A percentile compares a stretch with the other conserved stretches of the same genome.
Conservation (phyloP, 83 land plant species). For the Thuja plicata region DNA sequence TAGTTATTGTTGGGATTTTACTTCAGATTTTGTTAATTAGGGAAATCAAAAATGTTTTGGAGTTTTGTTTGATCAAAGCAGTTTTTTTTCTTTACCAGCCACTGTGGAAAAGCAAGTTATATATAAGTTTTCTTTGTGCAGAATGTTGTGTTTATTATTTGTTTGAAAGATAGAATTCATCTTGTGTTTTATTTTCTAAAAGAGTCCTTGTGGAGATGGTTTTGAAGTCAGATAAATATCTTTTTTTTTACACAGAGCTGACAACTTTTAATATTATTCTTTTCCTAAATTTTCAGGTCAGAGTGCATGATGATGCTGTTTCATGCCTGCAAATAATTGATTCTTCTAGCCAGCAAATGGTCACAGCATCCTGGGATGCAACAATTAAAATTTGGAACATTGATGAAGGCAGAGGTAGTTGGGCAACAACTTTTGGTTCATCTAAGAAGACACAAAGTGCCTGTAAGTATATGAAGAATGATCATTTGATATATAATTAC, state of each 20-base stretch:
- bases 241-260: neutral
- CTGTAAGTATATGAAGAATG: slow-evolving; percentile 12
- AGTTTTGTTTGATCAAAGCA: neutral
- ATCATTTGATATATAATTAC: neutral
- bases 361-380: slow-evolving; percentile 53
- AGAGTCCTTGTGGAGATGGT: neutral
- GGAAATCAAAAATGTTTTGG: neutral
- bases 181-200: neutral
- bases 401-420: slow-evolving; percentile 46
- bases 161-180: neutral
- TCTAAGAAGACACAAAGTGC: neutral
- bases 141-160: neutral
- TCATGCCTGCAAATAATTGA: slow-evolving; percentile 33
- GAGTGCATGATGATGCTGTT: slow-evolving; percentile 50
- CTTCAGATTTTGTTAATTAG: neutral
- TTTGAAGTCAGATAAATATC: neutral
- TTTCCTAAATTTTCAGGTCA: slow-evolving; percentile 26
- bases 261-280: neutral
- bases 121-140: neutral
- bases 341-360: slow-evolving; percentile 23
- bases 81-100: neutral
- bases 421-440: slow-evolving; percentile 24
- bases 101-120: neutral
- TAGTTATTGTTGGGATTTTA: neutral
- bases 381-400: slow-evolving; percentile 46